Percentiles rank a stretch among this genome's conserved stretches.
These are phyloP conservation scores for Pseudogymnoascus sp. DNA, from an alignment of 2,329 filamentous ascomycete genomes.

Conservation along the genomic window DNA sequence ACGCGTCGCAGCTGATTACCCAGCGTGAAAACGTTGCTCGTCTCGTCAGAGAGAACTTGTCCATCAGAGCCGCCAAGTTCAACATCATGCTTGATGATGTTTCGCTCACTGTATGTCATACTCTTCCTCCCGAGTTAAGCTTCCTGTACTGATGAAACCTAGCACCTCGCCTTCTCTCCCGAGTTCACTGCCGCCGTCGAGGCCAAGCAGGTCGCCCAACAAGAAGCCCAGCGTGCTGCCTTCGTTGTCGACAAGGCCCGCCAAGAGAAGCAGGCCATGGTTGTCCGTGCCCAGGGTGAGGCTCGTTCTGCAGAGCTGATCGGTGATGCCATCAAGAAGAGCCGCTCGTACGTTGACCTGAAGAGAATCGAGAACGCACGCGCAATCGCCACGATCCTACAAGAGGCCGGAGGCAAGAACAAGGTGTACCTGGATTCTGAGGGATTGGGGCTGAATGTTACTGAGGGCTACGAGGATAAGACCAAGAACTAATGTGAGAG, in stretches of 20 bases:
- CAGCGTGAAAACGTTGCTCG: conserved; percentile 94
- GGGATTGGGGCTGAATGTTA: conserved; percentile 85
- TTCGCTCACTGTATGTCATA: conserved; percentile 69
- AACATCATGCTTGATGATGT: conserved; percentile 98
- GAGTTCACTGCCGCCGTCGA: conserved; percentile 67
- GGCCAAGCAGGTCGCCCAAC: conserved; percentile 68
- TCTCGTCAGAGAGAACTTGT: conserved; percentile 87
- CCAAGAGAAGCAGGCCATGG: conserved; percentile 98
- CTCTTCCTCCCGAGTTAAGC: neutral
- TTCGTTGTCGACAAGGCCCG: conserved; percentile 98
- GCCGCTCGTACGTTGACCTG: conserved; percentile 88
- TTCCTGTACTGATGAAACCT: conserved; percentile 5
- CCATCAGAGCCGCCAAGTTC: conserved; percentile 84
- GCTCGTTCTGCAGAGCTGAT: conserved; percentile 95
- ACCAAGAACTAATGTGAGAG: conserved; percentile 37
- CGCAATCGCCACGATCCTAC: conserved; percentile 76
- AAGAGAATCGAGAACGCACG: conserved; percentile 97
- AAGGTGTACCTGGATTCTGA: conserved; percentile 88
- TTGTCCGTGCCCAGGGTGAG: conserved; percentile 98
- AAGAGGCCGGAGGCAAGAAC: conserved; percentile 81
- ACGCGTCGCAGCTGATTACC: conserved; percentile 94
- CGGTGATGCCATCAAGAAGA: conserved; percentile 99
- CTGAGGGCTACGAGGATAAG: conserved; percentile 39
- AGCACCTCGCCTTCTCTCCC: conserved; percentile 66
- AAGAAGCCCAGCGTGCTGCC: conserved; percentile 93